A percentile compares a stretch with the other conserved stretches of the same genome.
phyloP scores from a whole-genome alignment of 2,329 filamentous ascomycete genomes.

The Colletotrichum endophyticum region DNA sequence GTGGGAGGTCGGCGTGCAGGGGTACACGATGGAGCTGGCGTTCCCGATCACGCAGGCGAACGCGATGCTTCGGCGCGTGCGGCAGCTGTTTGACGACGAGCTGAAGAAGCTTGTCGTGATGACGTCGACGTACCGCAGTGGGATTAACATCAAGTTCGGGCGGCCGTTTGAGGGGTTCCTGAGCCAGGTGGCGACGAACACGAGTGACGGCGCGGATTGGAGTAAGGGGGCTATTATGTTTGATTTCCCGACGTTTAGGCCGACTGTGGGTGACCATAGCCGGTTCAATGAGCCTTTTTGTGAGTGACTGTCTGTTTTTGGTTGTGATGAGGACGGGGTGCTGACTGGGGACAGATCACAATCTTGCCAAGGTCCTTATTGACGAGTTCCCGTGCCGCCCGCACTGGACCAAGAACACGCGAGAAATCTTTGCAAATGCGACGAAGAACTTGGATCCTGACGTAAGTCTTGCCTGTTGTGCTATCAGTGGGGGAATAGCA shows the following conservation, averaged over 20 bases:
- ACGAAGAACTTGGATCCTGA: conserved; percentile 52
- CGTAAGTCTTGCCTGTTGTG: conserved; percentile 27
- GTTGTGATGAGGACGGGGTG: background rate
- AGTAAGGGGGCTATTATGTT: conserved; percentile 57
- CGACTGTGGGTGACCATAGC: conserved; percentile 46
- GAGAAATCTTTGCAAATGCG: conserved; percentile 48
- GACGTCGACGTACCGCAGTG: conserved; percentile 55
- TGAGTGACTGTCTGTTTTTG: conserved; percentile 27
- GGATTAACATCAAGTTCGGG: conserved; percentile 59
- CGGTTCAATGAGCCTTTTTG: conserved; percentile 57
- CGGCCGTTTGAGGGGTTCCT: conserved; percentile 52
- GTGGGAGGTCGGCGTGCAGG: conserved; percentile 55
- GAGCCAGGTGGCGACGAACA: conserved; percentile 53
- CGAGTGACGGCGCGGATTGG: conserved; percentile 53
- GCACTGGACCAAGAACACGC: conserved; percentile 60
- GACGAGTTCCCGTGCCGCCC: conserved; percentile 56
- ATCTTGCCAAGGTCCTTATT: conserved; percentile 49
- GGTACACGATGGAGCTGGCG: conserved; percentile 55
- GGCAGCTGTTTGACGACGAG: conserved; percentile 53
- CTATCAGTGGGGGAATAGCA: fast-evolving
- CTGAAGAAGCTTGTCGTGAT: conserved; percentile 46
- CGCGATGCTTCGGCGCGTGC: conserved; percentile 51
- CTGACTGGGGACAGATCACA: conserved; percentile 37
- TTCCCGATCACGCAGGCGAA: conserved; percentile 56
- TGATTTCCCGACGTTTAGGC: conserved; percentile 55